Base-by-base conservation (phyloP, 2,329 filamentous ascomycete genomes). In the Xylariaceae sp. region DNA sequence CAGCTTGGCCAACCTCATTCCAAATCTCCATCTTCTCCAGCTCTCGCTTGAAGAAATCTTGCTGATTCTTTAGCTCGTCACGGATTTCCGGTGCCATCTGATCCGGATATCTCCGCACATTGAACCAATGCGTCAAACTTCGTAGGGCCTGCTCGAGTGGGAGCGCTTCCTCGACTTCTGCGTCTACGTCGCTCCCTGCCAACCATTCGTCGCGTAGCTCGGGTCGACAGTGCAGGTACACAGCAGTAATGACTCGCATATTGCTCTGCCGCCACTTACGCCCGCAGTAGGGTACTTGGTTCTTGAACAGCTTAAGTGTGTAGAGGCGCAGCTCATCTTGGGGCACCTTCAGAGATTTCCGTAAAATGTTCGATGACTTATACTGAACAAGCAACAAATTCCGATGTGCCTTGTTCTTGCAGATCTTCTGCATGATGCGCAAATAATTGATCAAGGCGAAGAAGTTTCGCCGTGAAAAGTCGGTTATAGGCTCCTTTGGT, bases 181-280 rank as follows among this genome's bases (percentile, higher is more conserved):
- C 87, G 55, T 98, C 93, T 1, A 97, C 83, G 60, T 96, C 90
- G 45, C 85, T 86, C 4, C 91, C 91, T 0, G 87, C 83, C 1
- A 97, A 75, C 91, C 93, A 97, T 66, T 96, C 93, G 59, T 98
- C 93, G 22, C 91, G 78, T 34, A 98, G 74, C 63, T 97, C 91
- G 0, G 91, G 91, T 7, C 89, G 78, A 59, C 91, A 95, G 66
- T 95, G 88, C 37, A 98, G 73, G 64, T 96, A 98, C 1, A 98
- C 88, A 3, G 90, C 89, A 0, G 93, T 98, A 60, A 98, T 98
- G 58, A 97, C 90, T 41, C 91, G 87, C 93, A 98, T 98, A 65
- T 98, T 97, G 54, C 83, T 83, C 68, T 97, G 93, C 12, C 93
- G 83, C 93, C 93, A 98, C 69, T 98, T 98, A 33, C 93, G 84